Base-by-base conservation (phyloP, 129 eudicot species). In the Artemisia annua region DNA sequence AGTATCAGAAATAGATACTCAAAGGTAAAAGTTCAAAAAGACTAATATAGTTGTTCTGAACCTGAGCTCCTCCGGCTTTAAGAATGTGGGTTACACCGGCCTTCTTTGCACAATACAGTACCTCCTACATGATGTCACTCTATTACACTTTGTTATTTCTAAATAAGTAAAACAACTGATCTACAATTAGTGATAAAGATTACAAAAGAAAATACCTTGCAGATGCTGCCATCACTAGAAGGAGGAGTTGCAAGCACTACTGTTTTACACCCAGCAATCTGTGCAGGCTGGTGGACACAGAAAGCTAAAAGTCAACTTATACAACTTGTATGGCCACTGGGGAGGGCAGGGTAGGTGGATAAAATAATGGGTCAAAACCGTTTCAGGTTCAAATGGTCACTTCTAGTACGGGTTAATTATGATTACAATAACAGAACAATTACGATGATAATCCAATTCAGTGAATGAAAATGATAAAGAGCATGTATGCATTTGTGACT, bases 31-130 rank as follows among this genome's bases (percentile, higher is more conserved):
- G 46, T 39, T 39, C 71, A 48, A 35, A 53, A 12, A 17, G 5
- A 55, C 43, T 16, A 54, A 28, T 53, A 67, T 46, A 50, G 3
- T 50, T 22, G 59, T 44, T 50, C 69, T 46, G 65, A 73, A 80
- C 99, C 99, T 95, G 99, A 60, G 99, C 97, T 74, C 99, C 99
- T 68, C 99, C 99, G 53, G 99, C 99, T 88, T 95, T 95, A 69
- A 95, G 99, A 75, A 95, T 88, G 87, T 95, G 97, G 48, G 99
- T 91, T 32, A 95, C 99, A 71, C 99, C 99, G 62, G 99, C 99
- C 73, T 91, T 95, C 83, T 95, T 95, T 13, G 99, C 97, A 59
- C 99, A 95, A 67, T 95, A 95, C 3, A 95, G 87, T 20, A 95
- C 99, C 80, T 95, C 99, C 99, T 95, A 62, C 73, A 78, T 48